These are phyloP conservation scores for Halophytophthora polymorphica DNA, from an alignment of 352 stramenopile species.

Conservation along the genomic window DNA sequence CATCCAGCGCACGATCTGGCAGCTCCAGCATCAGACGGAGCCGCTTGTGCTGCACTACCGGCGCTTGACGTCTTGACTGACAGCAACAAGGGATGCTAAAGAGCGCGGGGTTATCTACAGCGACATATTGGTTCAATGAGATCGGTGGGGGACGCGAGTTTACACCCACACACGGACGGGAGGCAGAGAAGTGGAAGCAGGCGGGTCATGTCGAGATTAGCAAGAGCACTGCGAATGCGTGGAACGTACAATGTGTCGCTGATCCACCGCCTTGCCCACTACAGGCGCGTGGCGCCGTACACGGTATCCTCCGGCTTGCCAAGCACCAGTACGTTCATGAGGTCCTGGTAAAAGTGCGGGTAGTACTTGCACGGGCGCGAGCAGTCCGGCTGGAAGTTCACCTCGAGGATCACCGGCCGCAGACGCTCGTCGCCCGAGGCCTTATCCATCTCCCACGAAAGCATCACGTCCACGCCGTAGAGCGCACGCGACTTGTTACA, in stretches of 20 bases:
- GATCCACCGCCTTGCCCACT: conserved; percentile 1
- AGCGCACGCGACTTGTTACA: conserved; percentile 50
- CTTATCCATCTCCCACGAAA: conserved; percentile 36
- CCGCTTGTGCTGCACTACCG: conserved; percentile 57
- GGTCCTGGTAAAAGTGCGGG: conserved; percentile 50
- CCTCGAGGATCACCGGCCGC: conserved; percentile 44
- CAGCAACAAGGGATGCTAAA: neutral
- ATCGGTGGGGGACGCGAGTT: too few relatives aligned
- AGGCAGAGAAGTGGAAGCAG: too few relatives aligned
- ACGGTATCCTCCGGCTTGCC: conserved; percentile 34
- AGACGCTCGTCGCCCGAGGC: conserved; percentile 37
- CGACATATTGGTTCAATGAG: too few relatives aligned
- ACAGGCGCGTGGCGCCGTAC: conserved; percentile 43
- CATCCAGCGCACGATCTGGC: conserved; percentile 66
- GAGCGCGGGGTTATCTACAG: too few relatives aligned
- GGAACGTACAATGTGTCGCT: too few relatives aligned
- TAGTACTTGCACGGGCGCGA: conserved; percentile 54
- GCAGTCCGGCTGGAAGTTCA: conserved; percentile 60
- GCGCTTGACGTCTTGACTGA: conserved; percentile 15
- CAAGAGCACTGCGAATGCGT: too few relatives aligned
- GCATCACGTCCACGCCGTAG: conserved; percentile 57
- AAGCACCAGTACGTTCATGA: conserved; percentile 55
- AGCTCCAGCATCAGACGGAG: conserved; percentile 41
- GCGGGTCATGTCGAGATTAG: too few relatives aligned
- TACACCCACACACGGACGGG: too few relatives aligned